phyloP scores from a whole-genome alignment of 495 filamentous ascomycete genomes.

The Lophium mytilinum region DNA sequence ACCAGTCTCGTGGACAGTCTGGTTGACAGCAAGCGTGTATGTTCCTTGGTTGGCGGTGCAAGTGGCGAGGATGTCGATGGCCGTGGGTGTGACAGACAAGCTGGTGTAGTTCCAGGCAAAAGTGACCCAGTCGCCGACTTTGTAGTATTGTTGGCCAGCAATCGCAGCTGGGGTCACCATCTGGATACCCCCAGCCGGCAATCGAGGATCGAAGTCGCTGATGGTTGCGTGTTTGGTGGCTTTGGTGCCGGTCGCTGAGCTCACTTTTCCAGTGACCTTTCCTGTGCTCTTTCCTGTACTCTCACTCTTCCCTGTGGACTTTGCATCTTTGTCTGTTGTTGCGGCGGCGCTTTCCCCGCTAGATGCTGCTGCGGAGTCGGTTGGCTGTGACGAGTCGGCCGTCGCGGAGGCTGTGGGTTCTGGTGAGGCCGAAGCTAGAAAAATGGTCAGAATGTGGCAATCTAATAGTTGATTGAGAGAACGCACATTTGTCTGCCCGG shows the following conservation, averaged over 20 bases:
- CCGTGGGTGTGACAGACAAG: conserved; percentile 64
- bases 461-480: background rate
- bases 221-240: conserved; percentile 38
- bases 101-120: conserved; percentile 96
- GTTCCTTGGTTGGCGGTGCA: conserved; percentile 58
- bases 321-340: background rate
- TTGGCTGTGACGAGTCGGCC: background rate
- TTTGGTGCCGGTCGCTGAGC: conserved; percentile 5
- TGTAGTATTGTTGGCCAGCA: conserved; percentile 65
- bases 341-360: conserved; percentile 1
- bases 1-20: conserved; percentile 48
- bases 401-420: background rate
- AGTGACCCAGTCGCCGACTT: conserved; percentile 76
- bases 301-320: background rate
- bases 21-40: conserved; percentile 63
- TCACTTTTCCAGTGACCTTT: conserved; percentile 10
- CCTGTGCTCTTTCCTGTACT: conserved; percentile 1
- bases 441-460: background rate
- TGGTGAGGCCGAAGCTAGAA: background rate
- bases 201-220: conserved; percentile 46
- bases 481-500: conserved; percentile 18
- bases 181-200: conserved; percentile 64
- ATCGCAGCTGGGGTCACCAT: conserved; percentile 66
- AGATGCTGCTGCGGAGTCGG: background rate
- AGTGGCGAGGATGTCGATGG: conserved; percentile 72